Conservation (phyloP, 495 filamentous ascomycete genomes). For the Penicillium dipodomyicola region DNA sequence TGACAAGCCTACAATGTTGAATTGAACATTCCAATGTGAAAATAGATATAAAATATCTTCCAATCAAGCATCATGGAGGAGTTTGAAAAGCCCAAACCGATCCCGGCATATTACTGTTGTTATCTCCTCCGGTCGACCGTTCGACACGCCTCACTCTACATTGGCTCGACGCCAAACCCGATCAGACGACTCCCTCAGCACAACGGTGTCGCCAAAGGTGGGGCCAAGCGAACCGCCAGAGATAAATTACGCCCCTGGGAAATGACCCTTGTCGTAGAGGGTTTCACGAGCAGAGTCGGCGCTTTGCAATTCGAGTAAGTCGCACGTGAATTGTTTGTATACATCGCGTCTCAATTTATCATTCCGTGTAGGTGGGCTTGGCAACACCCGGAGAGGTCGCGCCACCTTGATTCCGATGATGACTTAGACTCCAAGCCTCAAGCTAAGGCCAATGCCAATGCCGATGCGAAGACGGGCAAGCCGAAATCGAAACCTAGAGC, state of each 20-base stretch:
- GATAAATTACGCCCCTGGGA: constrained; percentile 80
- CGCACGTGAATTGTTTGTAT: constrained; percentile 6
- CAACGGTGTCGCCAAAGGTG: constrained; percentile 77
- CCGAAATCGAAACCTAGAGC: constrained; percentile 36
- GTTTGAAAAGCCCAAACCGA: constrained; percentile 41
- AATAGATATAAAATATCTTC: background rate
- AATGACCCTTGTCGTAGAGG: constrained; percentile 83
- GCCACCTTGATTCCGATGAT: constrained; percentile 58
- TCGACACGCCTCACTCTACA: constrained; percentile 64
- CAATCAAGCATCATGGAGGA: constrained; percentile 18
- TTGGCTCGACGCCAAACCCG: constrained; percentile 90
- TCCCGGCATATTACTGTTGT: constrained; percentile 72
- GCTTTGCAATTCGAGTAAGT: constrained; percentile 94
- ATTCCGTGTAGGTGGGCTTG: constrained; percentile 74
- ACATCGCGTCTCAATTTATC: constrained; percentile 9
- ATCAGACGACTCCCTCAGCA: constrained; percentile 79
- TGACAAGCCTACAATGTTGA: background rate
- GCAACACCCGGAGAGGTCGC: constrained; percentile 73
- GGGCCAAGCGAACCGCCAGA: constrained; percentile 71
- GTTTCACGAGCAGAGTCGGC: constrained; percentile 81
- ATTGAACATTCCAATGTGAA: background rate
- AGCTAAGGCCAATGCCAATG: constrained; percentile 9
- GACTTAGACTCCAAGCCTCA: constrained; percentile 46
- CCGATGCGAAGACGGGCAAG: constrained; percentile 21
- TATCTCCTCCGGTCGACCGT: constrained; percentile 87